Evolutionary conservation across 78 protist species (phyloP), one percentile per base, ranked within the genome.

Genomic region (Speleostelium caveatum): DNA sequence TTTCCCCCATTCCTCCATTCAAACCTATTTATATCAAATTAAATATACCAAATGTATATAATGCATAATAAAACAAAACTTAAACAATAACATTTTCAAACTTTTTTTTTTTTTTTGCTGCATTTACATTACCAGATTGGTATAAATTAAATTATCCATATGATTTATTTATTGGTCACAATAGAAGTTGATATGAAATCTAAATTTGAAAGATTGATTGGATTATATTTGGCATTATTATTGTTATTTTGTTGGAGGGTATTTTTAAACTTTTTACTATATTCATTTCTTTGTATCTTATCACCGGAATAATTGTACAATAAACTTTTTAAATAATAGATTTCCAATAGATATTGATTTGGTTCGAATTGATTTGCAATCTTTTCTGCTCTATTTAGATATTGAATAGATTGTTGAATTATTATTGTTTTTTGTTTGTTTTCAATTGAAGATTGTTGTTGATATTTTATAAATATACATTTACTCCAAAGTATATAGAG

Each of bases 301-400:
- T 76, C 63, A 22, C 30, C 21, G 3, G 62, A 26, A 30, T 39
- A 14, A 62, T 76, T 76, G 69, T 76, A 63, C 2, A 45, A 30
- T 0, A 60, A 30, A 49, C 86, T 76, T n/a, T 63, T 59, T 63
- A 63, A 33, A 45, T 63, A 63, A 76, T 62, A 76, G 19, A 76
- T 62, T 33, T 76, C 73, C 26, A 55, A 26, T 45, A 76, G 24
- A 19, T 55, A 12, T 14, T 76, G 17, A n/a, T 33, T 22, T 22
- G 22, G 17, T 63, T 12, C 17, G n/a, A 62, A 6, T 45, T 33
- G 8, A 3, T 5, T 68, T 22, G 75, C 45, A n/a, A 12, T 8
- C 10, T 41, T n/a, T 45, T 45, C 56, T 12, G 75, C 5, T 32
- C 12, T 10, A 45, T 39, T 28, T 24, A 68, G 24, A 68, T 33